phyloP scores from a whole-genome alignment of 805 yeast genomes.

The Wickerhamiella shivajii region DNA sequence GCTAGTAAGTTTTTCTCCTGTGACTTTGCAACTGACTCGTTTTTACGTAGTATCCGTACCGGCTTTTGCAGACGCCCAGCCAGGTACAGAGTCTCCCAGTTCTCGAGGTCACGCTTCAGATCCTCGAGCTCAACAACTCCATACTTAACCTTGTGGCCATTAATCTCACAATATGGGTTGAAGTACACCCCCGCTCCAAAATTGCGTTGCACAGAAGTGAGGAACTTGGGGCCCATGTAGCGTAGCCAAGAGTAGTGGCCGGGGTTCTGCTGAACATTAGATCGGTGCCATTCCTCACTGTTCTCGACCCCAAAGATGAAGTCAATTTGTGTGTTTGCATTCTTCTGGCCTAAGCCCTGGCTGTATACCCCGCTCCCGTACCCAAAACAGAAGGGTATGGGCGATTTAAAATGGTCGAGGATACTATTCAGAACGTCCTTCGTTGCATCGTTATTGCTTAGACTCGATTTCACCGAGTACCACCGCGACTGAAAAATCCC shows the following conservation, averaged over 20 bases:
- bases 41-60: constrained; percentile 53
- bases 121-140: constrained; percentile 63
- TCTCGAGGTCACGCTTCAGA: constrained; percentile 52
- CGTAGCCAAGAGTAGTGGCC: constrained; percentile 63
- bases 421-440: constrained; percentile 29
- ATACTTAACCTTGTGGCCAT: constrained; percentile 55
- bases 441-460: too few species aligned
- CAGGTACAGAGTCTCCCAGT: constrained; percentile 74
- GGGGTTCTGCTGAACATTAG: constrained; percentile 52
- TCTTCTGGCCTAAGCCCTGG: constrained; percentile 40
- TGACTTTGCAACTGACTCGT: constrained; percentile 11
- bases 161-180: constrained; percentile 70
- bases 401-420: constrained; percentile 48
- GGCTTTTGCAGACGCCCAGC: constrained; percentile 95
- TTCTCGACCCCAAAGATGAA: constrained; percentile 68
- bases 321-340: constrained; percentile 50
- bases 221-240: constrained; percentile 42
- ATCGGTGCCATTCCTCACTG: constrained; percentile 61
- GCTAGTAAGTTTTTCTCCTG: constrained; percentile 51
- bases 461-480: too few species aligned
- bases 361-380: constrained; percentile 89
- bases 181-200: constrained; percentile 85
- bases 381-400: constrained; percentile 71
- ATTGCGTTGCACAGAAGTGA: constrained; percentile 41
- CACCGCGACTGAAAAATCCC: too few species aligned